Evolutionary conservation across 306 rosid species (phyloP).

Genomic region (Prinsepia uniflora): DNA sequence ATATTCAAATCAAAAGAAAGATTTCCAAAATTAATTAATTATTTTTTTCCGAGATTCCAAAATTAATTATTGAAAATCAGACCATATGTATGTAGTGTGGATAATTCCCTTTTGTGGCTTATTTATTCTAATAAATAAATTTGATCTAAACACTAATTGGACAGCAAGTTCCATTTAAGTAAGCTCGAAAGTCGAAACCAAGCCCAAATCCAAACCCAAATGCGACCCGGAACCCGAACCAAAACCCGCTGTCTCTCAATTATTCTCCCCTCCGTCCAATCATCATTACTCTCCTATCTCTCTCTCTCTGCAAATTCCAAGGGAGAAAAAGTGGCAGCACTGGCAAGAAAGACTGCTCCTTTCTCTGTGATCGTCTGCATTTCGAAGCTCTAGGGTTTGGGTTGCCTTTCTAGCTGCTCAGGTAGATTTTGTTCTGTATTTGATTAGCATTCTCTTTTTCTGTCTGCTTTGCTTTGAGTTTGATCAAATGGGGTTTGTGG

Average conservation of each 20-base stretch:
- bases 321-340: slow-evolving; percentile 23
- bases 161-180: slow-evolving; percentile 56
- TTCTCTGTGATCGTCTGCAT: slow-evolving; percentile 14
- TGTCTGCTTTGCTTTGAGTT: background rate
- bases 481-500: slow-evolving; percentile 15
- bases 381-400: slow-evolving; percentile 14
- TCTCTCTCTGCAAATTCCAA: slow-evolving; percentile 34
- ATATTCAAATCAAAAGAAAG: background rate
- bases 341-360: slow-evolving; percentile 11
- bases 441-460: background rate
- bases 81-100: background rate
- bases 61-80: background rate
- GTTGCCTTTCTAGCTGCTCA: background rate
- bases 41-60: no score
- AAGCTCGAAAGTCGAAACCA: slow-evolving; percentile 50
- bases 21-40: no score
- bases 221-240: slow-evolving; percentile 15
- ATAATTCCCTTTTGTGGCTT: no score
- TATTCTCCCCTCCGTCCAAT: slow-evolving; percentile 76
- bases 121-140: background rate
- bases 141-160: background rate
- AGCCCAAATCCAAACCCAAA: background rate
- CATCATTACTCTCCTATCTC: slow-evolving; percentile 34
- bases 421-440: background rate
- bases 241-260: slow-evolving; percentile 40